phyloP scores from a whole-genome alignment of 2,329 filamentous ascomycete species.

The Catunica adiposa region DNA sequence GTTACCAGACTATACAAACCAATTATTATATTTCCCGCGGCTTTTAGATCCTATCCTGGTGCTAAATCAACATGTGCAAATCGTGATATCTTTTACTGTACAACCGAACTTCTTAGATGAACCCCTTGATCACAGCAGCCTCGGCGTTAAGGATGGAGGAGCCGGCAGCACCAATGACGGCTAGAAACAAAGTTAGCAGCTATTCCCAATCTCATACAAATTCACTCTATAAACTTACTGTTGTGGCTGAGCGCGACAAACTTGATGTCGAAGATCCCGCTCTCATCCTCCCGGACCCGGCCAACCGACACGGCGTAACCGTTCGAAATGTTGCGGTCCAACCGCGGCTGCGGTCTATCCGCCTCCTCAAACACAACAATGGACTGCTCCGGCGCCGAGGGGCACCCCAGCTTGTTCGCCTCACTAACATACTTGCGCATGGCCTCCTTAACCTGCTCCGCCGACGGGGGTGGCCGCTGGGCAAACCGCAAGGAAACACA shows the following conservation, averaged over 20 bases:
- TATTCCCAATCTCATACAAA: not conserved
- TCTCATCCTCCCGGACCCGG: constrained; percentile 68
- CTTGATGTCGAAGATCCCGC: constrained; percentile 82
- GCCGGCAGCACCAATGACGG: constrained; percentile 89
- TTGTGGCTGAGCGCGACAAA: constrained; percentile 85
- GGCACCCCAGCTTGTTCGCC: constrained; percentile 67
- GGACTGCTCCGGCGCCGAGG: constrained; percentile 63
- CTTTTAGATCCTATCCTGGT: not conserved
- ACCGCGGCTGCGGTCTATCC: constrained; percentile 76
- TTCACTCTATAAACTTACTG: constrained; percentile 29
- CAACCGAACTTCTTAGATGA: constrained; percentile 33
- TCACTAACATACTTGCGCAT: constrained; percentile 70
- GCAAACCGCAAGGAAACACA: constrained; percentile 78
- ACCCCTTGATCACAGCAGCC: constrained; percentile 78
- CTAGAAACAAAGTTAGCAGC: constrained; percentile 31
- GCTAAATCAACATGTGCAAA: not conserved
- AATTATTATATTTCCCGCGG: too few relatives aligned
- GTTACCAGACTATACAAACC: too few relatives aligned
- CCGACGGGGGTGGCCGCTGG: constrained; percentile 54
- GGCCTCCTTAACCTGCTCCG: constrained; percentile 61
- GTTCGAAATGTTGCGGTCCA: constrained; percentile 70
- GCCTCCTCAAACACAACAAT: constrained; percentile 82
- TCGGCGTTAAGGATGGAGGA: constrained; percentile 91
- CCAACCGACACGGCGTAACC: constrained; percentile 90
- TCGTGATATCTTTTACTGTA: constrained; percentile 2